A percentile compares a stretch with the other conserved stretches of the same genome.
These are phyloP conservation scores for Isatis tinctoria DNA, from an alignment of 345 rosid genomes.

Conservation along the genomic window DNA sequence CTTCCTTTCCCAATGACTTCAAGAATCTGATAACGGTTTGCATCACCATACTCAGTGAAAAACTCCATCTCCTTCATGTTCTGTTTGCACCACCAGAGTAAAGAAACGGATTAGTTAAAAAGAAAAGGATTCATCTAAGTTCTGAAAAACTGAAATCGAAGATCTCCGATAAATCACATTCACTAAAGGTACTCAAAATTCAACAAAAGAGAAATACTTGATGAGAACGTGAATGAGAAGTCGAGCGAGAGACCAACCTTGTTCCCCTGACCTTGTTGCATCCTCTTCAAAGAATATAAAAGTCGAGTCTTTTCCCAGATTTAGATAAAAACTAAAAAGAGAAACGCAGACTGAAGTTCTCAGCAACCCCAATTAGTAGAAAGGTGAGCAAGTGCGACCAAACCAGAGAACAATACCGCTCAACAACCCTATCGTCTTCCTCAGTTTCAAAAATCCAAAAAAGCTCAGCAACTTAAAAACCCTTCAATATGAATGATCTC, in stretches of 20 bases:
- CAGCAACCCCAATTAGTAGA: slow-evolving; percentile 12
- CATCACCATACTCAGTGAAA: slow-evolving; percentile 97
- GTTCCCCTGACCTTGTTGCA: slow-evolving; percentile 43
- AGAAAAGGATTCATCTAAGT: too few species aligned
- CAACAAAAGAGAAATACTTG: background rate
- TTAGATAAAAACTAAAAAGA: background rate
- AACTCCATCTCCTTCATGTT: slow-evolving; percentile 74
- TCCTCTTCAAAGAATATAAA: slow-evolving; percentile 19
- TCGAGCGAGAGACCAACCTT: slow-evolving; percentile 26
- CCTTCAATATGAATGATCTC: background rate
- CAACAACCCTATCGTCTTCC: slow-evolving; percentile 27
- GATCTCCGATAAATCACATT: background rate
- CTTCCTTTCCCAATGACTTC: slow-evolving; percentile 97
- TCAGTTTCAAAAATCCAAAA: background rate
- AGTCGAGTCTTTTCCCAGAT: background rate
- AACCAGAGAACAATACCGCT: background rate
- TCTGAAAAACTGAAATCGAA: too few species aligned
- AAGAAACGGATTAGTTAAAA: background rate
- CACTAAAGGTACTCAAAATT: background rate
- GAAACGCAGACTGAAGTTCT: background rate
- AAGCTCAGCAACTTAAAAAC: background rate
- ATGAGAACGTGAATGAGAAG: background rate
- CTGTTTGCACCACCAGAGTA: slow-evolving; percentile 28
- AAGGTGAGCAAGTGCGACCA: slow-evolving; percentile 3
- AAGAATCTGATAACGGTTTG: slow-evolving; percentile 77